phyloP scores from a whole-genome alignment of 192 early-diverging fungal species.

The Coemansia aciculifera region DNA sequence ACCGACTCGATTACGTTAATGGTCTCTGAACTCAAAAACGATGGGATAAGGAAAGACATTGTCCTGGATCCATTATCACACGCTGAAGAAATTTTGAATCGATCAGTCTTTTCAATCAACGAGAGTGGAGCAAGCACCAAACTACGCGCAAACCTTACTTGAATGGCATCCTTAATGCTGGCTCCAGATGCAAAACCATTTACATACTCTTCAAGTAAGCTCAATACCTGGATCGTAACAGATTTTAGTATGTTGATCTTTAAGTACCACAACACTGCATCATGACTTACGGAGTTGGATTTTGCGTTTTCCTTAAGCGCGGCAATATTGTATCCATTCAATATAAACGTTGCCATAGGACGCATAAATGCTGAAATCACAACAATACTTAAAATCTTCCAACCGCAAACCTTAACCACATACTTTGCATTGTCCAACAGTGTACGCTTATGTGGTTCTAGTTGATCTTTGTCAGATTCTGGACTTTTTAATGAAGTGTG shows the following conservation, averaged over 20 bases:
- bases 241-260: not conserved
- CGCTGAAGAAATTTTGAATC: not conserved
- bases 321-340: constrained; percentile 28
- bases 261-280: constrained; percentile 9
- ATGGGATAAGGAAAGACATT: not conserved
- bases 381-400: not conserved
- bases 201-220: not conserved
- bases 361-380: not conserved
- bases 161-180: not conserved
- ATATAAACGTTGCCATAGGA: constrained; percentile 19
- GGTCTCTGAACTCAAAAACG: not conserved
- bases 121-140: constrained; percentile 4
- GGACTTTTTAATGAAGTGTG: too few relatives aligned
- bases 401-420: not conserved
- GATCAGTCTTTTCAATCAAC: constrained; percentile 9
- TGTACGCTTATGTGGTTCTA: not conserved
- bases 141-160: not conserved
- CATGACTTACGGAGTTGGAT: not conserved
- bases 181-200: not conserved
- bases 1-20: not conserved
- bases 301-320: too few relatives aligned
- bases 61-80: not conserved
- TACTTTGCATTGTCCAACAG: not conserved
- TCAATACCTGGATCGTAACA: not conserved
- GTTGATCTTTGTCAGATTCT: not conserved